Base-by-base conservation (phyloP, 2,329 filamentous ascomycete species). In the Sordariomycetes sp. region DNA sequence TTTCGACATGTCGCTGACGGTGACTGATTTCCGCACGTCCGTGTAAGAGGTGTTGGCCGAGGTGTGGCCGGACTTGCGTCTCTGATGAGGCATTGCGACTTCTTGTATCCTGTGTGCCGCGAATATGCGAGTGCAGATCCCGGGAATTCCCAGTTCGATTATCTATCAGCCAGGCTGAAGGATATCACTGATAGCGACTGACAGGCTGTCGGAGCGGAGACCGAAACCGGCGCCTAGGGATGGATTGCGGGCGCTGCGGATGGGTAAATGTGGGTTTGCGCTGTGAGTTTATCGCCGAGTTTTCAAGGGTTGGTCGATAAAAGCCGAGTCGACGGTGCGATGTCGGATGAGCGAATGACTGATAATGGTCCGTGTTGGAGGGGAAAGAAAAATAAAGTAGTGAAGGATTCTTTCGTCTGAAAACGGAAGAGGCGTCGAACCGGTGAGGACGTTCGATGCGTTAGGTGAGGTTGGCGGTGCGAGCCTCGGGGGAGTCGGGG, bases 51-150 rank as follows among this genome's bases (percentile, higher is more conserved):
- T 62, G 53, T 70, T 70, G 39, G 61, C 58, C 39, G 64, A 63
- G 47, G 54, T 59, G 55, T 72, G 68, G 40, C 72, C 70, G 30
- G 72, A 75, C 56, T 66, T 73, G 49, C 67, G 66, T 47, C 72
- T 66, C 39, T 62, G 64, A 52, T 76, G 71, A 54, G 73, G 68
- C 72, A 76, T 75, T 42, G 30, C 17, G 27, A 17, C 17, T 11
- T n/a, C 16, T 32, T 10, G 24, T 31, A 28, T 10, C 8, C 8
- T 28, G 25, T 11, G 25, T 28, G 25, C 17, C n/a, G 4, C 25
- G 25, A 28, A n/a, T n/a, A n/a, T 16, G 8, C 8, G 25, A 11
- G 8, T 16, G 8, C 14, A 28, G 25, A 8, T n/a, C n/a, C n/a
- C n/a, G 21, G 25, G 25, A 16, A n/a, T 28, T 28, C n/a, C 25